Conservation (phyloP, 31 red algal genomes). For the Bonnemaisonia californica region DNA sequence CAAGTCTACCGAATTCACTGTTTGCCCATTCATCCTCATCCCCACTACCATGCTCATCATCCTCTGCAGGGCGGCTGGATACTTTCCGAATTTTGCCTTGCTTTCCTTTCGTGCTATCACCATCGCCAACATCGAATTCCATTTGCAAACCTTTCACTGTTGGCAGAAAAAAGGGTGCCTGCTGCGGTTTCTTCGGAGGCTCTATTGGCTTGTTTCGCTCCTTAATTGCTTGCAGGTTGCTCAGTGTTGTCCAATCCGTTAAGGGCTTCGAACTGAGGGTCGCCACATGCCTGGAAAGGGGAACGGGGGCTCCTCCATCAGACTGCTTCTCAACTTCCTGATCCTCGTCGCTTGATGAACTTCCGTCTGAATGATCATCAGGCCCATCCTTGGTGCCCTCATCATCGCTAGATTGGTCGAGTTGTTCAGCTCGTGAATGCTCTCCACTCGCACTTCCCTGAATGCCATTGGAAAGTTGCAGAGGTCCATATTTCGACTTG, state of each 20-base stretch:
- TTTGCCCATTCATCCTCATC: constrained; percentile 48
- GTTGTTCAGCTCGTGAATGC: background rate
- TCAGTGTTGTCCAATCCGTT: constrained; percentile 76
- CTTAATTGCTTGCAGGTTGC: constrained; percentile 75
- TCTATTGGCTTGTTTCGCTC: constrained; percentile 79
- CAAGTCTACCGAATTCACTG: constrained; percentile 36
- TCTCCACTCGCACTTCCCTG: background rate
- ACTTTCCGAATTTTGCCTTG: background rate
- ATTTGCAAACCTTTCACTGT: constrained; percentile 53
- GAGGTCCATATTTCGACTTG: constrained; percentile 40
- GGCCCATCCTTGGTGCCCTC: constrained; percentile 3
- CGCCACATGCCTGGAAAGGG: constrained; percentile 48
- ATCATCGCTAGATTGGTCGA: constrained; percentile 4
- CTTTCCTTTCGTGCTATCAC: background rate
- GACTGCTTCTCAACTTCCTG: background rate
- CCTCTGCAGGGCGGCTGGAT: too few relatives aligned
- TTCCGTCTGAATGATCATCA: constrained; percentile 15
- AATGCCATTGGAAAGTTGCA: background rate
- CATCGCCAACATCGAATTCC: constrained; percentile 55
- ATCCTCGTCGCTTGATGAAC: background rate
- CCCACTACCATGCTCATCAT: background rate
- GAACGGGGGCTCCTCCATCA: constrained; percentile 7
- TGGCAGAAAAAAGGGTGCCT: constrained; percentile 83
- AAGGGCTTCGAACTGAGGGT: constrained; percentile 68
- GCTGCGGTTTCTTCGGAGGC: constrained; percentile 58